Conservation (phyloP, 768 basidiomycete genomes). For the Hysterangium stoloniferum region DNA sequence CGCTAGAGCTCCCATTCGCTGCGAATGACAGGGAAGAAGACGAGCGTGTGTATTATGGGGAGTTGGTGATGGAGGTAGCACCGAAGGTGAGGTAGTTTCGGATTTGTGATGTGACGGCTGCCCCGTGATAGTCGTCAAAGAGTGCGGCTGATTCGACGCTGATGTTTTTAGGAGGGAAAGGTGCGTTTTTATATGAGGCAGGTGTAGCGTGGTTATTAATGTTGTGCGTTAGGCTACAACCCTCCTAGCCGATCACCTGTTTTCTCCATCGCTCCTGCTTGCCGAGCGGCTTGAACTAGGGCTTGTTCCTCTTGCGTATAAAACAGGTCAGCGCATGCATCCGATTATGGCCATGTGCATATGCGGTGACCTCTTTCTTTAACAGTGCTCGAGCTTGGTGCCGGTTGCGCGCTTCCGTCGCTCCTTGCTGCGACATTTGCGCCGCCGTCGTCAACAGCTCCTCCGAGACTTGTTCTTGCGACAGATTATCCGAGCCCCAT, state of each 20-base stretch:
- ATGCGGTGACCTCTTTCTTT: background rate
- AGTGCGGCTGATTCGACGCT: too few relatives aligned
- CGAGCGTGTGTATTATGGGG: slow-evolving; percentile 43
- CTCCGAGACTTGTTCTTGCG: slow-evolving; percentile 46
- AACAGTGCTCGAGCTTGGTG: slow-evolving; percentile 63
- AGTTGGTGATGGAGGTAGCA: slow-evolving; percentile 45
- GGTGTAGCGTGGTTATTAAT: slow-evolving; percentile 10
- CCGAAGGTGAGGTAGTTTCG: slow-evolving; percentile 39
- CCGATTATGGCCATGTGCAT: background rate
- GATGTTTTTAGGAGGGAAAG: slow-evolving; percentile 45
- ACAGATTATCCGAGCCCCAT: slow-evolving; percentile 64
- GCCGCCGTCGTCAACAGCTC: slow-evolving; percentile 18
- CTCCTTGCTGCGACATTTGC: slow-evolving; percentile 43
- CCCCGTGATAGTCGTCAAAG: too few relatives aligned
- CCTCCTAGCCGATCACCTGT: slow-evolving; percentile 28
- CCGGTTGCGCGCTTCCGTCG: slow-evolving; percentile 62
- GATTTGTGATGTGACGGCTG: background rate
- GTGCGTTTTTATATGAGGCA: slow-evolving; percentile 26
- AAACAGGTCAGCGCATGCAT: slow-evolving; percentile 30
- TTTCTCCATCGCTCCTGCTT: slow-evolving; percentile 60
- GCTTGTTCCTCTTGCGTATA: slow-evolving; percentile 34
- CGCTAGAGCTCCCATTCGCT: too few relatives aligned
- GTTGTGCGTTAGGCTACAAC: background rate
- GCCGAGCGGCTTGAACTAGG: slow-evolving; percentile 58
- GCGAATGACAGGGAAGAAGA: slow-evolving; percentile 36